A percentile compares a stretch with the other conserved stretches of the same genome.
Evolutionary conservation across 331 rosid genomes (phyloP).

Genomic region (Stylosanthes scabra): DNA sequence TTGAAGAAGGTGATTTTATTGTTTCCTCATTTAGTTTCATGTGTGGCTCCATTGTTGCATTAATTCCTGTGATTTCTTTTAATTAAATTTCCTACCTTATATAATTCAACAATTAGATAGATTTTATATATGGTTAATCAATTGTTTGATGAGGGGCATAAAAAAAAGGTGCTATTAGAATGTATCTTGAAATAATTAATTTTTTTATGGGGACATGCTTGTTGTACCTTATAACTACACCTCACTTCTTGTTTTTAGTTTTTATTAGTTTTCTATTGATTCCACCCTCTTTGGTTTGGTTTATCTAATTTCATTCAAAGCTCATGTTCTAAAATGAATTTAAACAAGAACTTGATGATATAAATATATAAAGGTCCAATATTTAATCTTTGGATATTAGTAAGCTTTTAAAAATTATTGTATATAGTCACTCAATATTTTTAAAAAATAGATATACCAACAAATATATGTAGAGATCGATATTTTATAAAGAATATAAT

Average conservation of each 20-base stretch:
- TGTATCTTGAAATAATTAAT: background rate
- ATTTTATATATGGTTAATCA: constrained; percentile 6
- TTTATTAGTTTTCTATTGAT: background rate
- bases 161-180: background rate
- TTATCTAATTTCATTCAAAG: constrained; percentile 25
- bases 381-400: too few species aligned
- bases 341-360: background rate
- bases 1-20: constrained; percentile 34
- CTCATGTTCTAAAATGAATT: background rate
- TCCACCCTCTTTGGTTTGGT: constrained; percentile 1
- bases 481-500: too few species aligned
- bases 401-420: too few species aligned
- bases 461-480: too few species aligned
- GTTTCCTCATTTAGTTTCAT: constrained; percentile 27
- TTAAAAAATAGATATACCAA: too few species aligned
- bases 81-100: background rate
- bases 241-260: background rate
- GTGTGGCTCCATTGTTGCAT: constrained; percentile 36
- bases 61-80: background rate
- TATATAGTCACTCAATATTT: too few species aligned
- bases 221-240: constrained; percentile 35
- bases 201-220: constrained; percentile 38
- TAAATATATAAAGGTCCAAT: too few species aligned
- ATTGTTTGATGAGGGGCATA: background rate
- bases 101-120: background rate